Evolutionary conservation across 1,284 basidiomycete species (phyloP).

Genomic region (Ganoderma sinense): DNA sequence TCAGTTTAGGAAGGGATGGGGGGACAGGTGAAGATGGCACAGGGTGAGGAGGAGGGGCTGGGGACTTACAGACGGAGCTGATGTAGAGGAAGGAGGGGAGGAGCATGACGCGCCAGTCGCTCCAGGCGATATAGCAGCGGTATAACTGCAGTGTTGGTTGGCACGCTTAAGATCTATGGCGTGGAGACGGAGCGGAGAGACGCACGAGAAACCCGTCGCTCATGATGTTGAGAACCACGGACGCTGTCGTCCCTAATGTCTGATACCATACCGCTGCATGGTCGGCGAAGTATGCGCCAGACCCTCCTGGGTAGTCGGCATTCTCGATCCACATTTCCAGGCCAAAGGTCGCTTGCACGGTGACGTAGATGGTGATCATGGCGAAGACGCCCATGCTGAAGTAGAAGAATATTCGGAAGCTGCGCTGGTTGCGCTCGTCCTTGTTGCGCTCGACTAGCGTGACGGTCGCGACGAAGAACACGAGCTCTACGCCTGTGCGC

Average conservation of each 20-base stretch:
- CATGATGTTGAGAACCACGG: conserved; percentile 21
- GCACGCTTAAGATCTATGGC: no score
- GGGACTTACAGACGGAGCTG: conserved; percentile 10
- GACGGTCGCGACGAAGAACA: background rate
- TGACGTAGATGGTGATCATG: conserved; percentile 26
- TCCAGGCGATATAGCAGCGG: conserved; percentile 23
- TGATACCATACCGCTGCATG: conserved; percentile 30
- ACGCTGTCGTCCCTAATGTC: conserved; percentile 22
- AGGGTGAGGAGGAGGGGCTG: background rate
- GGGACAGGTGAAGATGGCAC: background rate
- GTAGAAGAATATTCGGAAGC: background rate
- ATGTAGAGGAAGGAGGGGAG: conserved; percentile 19
- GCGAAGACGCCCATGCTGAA: conserved; percentile 25
- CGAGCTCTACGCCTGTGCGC: background rate
- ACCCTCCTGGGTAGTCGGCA: conserved; percentile 27
- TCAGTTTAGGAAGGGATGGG: background rate
- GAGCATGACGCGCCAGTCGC: conserved; percentile 3
- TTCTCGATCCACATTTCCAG: conserved; percentile 30
- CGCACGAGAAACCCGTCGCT: conserved; percentile 27
- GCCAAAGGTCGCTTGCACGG: conserved; percentile 24
- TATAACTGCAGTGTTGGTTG: conserved; percentile 8
- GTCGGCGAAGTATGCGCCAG: conserved; percentile 18
- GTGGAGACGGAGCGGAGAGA: background rate
- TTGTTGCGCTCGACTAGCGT: background rate
- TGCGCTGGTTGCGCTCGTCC: background rate